Percentiles rank a stretch among this genome's conserved stretches.
Conservation (phyloP, 768 basidiomycete genomes). For the Pleurotus citrinopileatus region DNA sequence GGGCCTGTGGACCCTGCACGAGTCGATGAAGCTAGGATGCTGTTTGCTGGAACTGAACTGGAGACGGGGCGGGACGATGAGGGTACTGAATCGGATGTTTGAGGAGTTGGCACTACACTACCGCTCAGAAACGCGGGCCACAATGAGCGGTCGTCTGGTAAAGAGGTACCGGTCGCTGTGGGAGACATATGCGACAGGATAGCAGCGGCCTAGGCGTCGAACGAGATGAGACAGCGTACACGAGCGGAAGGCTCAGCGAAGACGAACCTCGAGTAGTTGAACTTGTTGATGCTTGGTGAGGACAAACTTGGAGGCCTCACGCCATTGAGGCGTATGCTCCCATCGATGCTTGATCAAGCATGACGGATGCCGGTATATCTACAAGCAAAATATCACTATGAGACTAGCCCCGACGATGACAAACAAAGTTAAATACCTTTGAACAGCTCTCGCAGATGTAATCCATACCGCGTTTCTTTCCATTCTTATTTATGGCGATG, state of each 20-base stretch:
- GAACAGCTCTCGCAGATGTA: conserved; percentile 94
- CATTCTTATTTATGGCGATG: conserved; percentile 32
- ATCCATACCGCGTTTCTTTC: conserved; percentile 80
- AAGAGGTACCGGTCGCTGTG: conserved; percentile 57
- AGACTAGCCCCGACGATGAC: conserved; percentile 2
- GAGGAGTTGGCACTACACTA: conserved; percentile 57
- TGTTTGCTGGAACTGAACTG: conserved; percentile 49
- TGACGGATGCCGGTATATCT: conserved; percentile 90
- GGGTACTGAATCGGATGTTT: conserved; percentile 19
- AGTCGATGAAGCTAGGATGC: conserved; percentile 20
- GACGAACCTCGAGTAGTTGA: conserved; percentile 84
- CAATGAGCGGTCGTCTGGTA: conserved; percentile 91
- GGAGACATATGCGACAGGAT: conserved; percentile 88
- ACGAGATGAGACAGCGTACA: conserved; percentile 1
- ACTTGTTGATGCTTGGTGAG: conserved; percentile 97
- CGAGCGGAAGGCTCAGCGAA: conserved; percentile 1
- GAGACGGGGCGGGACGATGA: conserved; percentile 32
- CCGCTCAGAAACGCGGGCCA: conserved; percentile 87
- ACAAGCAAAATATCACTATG: neutral
- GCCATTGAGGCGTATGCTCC: conserved; percentile 98
- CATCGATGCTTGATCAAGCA: conserved; percentile 97
- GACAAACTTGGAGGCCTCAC: conserved; percentile 84
- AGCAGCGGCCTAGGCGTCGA: conserved; percentile 70
- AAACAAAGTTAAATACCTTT: conserved; percentile 55
- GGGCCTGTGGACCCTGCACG: conserved; percentile 45